A percentile compares a stretch with the other conserved stretches of the same genome.
These are phyloP conservation scores for Colletotrichum eremochloae DNA, from an alignment of 2,329 filamentous ascomycete genomes.

Conservation along the genomic window DNA sequence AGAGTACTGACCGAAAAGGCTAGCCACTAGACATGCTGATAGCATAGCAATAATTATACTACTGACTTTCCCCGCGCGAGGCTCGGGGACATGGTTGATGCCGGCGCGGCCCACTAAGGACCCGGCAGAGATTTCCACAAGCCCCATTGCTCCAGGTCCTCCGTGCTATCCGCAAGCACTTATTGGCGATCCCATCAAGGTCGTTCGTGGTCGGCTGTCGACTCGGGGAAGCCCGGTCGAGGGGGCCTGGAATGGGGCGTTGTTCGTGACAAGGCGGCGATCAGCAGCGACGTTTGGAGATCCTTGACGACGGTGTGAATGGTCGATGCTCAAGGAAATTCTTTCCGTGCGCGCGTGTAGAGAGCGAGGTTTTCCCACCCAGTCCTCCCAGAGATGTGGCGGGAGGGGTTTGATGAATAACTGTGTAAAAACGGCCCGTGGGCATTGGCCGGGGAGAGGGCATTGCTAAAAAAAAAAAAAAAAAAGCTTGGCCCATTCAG, in stretches of 20 bases:
- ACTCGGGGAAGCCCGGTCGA: constrained; percentile 16
- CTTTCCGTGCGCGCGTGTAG: not conserved
- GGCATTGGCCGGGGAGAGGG: not conserved
- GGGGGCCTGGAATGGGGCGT: not conserved
- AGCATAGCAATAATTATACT: constrained; percentile 36
- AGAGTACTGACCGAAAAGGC: constrained; percentile 26
- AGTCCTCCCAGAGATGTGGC: not conserved
- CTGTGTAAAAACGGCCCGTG: constrained; percentile 4
- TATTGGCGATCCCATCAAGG: constrained; percentile 28
- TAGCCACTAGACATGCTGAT: constrained; percentile 25
- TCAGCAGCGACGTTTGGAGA: constrained; percentile 15
- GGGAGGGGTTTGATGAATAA: constrained; percentile 9
- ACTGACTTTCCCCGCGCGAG: constrained; percentile 31
- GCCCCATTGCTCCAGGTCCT: constrained; percentile 20
- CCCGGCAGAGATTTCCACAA: not conserved
- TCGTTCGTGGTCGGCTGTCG: not conserved
- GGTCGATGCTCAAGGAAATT: constrained; percentile 3
- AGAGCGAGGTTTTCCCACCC: not conserved
- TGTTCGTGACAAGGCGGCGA: constrained; percentile 1
- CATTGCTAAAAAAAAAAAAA: constrained; percentile 10
- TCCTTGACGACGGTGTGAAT: constrained; percentile 3
- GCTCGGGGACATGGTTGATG: constrained; percentile 31
- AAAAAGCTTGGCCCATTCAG: constrained; percentile 13
- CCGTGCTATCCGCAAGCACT: constrained; percentile 22
- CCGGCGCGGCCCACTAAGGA: constrained; percentile 13